Conservation (phyloP, 805 yeast genomes). For the Candida sakaeoensis region DNA sequence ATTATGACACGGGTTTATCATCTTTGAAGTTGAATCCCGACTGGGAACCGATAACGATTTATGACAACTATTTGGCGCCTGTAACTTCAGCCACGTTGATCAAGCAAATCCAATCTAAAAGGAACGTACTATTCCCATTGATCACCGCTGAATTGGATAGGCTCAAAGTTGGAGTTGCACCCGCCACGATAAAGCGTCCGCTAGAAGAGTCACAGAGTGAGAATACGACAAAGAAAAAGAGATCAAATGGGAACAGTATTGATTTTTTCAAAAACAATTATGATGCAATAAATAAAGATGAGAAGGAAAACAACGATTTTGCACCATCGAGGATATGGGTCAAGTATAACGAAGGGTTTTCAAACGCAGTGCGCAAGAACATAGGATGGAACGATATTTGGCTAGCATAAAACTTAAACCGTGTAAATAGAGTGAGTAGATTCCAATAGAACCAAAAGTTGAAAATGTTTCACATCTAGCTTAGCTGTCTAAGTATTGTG, state of each 20-base stretch:
- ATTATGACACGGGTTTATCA: slow-evolving; percentile 27
- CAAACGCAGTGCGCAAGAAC: slow-evolving; percentile 84
- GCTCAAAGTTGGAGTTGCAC: slow-evolving; percentile 10
- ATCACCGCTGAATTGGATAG: slow-evolving; percentile 32
- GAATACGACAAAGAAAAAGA: slow-evolving; percentile 16
- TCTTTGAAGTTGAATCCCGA: slow-evolving; percentile 30
- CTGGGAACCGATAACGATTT: slow-evolving; percentile 31
- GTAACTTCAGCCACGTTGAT: slow-evolving; percentile 11
- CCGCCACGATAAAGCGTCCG: slow-evolving; percentile 10
- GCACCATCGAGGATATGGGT: slow-evolving; percentile 64
- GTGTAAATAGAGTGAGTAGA: too few relatives aligned
- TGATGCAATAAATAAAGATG: slow-evolving; percentile 21
- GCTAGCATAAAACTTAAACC: slow-evolving; percentile 16
- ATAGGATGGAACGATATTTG: slow-evolving; percentile 74
- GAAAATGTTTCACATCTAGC: too few relatives aligned
- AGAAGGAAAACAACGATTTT: slow-evolving; percentile 18
- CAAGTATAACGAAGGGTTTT: slow-evolving; percentile 87
- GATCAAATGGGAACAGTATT: slow-evolving; percentile 27
- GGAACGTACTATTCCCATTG: slow-evolving; percentile 37
- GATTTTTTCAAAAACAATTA: slow-evolving; percentile 39
- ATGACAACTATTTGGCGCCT: slow-evolving; percentile 17
- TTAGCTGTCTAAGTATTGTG: too few relatives aligned
- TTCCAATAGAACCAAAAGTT: too few relatives aligned
- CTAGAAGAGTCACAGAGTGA: slow-evolving; percentile 10
- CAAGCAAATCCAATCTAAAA: slow-evolving; percentile 23